Base-by-base conservation (phyloP, 2,329 filamentous ascomycete species). In the Aspergillus niger region DNA sequence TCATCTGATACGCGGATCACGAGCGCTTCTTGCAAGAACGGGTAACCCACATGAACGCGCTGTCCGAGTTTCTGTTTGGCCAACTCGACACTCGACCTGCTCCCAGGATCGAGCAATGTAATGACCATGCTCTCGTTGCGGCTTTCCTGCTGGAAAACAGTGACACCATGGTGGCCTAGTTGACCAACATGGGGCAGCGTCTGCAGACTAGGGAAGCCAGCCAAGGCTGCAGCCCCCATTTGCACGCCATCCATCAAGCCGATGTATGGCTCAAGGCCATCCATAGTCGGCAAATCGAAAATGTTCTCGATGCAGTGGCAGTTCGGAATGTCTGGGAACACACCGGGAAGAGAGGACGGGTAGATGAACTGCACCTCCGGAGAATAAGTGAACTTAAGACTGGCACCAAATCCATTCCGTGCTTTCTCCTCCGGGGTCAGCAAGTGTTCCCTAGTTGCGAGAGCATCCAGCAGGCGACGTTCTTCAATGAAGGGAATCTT, bases 401-500 rank as follows among this genome's bases (percentile, higher is more conserved):
- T 89, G 11, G 96, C 92, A 5, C 94, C 93, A 73, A 97, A 99
- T 53, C 89, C 89, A 73, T 99, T 99, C 62, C 96, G 87, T 15
- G 84, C 81, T 72, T 88, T 90, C 74, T 99, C 92, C 1, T 89
- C 91, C 2, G 88, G 84, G 3, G 86, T 86, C n/a, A 99, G 82
- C 2, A 90, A 79, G 44, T 88, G 81, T 65, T 98, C 93, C 74
- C 89, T 92, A 6, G 92, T 88, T 15, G 84, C 89, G 91, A 99
- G 97, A 7, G 94, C 95, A 39, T 82, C 79, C 58, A 99, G 82
- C 2, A 99, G 81, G 26, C 95, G 87, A 69, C 89, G 87, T 75
- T 99, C 94, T 60, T 99, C 92, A 65, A 99, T 99, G 77, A 99
- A 99, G 0, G 95, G 95, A 71, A 99, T 99, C 77, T 98, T 99